Conservation (phyloP, 2,329 filamentous ascomycete species). For the Trichoderma cornu-damae region DNA sequence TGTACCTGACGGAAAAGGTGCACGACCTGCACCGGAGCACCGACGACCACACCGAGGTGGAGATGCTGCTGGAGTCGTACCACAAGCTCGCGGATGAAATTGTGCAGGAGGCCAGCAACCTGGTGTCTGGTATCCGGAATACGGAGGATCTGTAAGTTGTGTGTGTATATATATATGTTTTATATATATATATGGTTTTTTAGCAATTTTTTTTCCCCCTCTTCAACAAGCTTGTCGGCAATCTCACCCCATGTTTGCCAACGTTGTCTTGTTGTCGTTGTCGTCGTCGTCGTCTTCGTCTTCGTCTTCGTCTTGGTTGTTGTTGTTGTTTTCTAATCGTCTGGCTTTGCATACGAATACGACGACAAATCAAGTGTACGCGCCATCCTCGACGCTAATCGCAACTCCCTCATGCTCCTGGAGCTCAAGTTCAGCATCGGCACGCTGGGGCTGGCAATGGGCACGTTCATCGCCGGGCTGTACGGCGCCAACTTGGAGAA, state of each 20-base stretch:
- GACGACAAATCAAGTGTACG: too few species aligned
- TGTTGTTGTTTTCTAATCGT: too few species aligned
- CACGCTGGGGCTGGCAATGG: conserved; percentile 88
- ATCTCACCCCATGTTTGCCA: too few species aligned
- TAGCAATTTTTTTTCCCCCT: too few species aligned
- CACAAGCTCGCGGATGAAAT: conserved; percentile 98
- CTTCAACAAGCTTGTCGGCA: too few species aligned
- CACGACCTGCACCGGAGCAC: conserved; percentile 67
- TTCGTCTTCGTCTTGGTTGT: too few species aligned
- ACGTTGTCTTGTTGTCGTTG: too few species aligned
- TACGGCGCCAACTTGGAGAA: conserved; percentile 99
- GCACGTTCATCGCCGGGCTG: conserved; percentile 94
- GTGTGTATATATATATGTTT: background rate
- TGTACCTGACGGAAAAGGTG: conserved; percentile 91
- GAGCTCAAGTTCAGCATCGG: conserved; percentile 96
- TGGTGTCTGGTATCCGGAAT: conserved; percentile 92
- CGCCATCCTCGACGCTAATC: conserved; percentile 95
- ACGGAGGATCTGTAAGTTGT: conserved; percentile 87
- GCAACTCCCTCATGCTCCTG: conserved; percentile 94
- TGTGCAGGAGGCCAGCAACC: conserved; percentile 86
- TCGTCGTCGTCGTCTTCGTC: too few species aligned
- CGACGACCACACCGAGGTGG: conserved; percentile 91
- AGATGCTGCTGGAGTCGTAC: conserved; percentile 95
- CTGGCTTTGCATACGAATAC: too few species aligned
- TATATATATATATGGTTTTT: background rate